Percentiles rank a stretch among this genome's conserved stretches.
phyloP scores from a whole-genome alignment of 345 rosid genomes.

The Litchi chinensis region DNA sequence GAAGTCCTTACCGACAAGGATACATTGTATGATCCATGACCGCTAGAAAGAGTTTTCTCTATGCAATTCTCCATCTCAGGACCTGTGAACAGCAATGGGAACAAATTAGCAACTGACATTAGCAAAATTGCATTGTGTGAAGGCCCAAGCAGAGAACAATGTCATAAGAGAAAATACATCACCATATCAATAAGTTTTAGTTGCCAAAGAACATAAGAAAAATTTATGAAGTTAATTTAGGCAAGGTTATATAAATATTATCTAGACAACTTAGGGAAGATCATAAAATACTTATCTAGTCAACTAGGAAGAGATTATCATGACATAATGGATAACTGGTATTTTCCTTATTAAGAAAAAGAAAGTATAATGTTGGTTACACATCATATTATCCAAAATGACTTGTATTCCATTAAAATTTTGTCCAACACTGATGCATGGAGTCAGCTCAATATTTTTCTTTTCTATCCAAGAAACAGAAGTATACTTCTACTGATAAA shows the following conservation, averaged over 20 bases:
- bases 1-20: conserved; percentile 52
- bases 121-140: conserved; percentile 1
- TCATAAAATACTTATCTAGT: background rate
- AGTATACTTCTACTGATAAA: background rate
- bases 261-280: background rate
- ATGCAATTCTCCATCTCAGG: conserved; percentile 74
- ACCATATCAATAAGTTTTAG: conserved; percentile 4
- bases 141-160: background rate
- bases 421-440: background rate
- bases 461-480: background rate
- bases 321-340: background rate
- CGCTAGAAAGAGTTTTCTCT: conserved; percentile 62
- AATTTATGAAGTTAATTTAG: background rate
- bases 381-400: background rate
- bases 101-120: conserved; percentile 5
- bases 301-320: background rate
- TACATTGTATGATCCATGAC: conserved; percentile 72
- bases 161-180: background rate
- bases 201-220: background rate
- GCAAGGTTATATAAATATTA: background rate
- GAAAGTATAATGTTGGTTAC: background rate
- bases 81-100: conserved; percentile 45
- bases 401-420: background rate
- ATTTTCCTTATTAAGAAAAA: background rate
- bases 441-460: background rate